A percentile compares a stretch with the other conserved stretches of the same genome.
Evolutionary conservation across 2,329 filamentous ascomycete species (phyloP).

Genomic region (Incumbomyces delicatus): DNA sequence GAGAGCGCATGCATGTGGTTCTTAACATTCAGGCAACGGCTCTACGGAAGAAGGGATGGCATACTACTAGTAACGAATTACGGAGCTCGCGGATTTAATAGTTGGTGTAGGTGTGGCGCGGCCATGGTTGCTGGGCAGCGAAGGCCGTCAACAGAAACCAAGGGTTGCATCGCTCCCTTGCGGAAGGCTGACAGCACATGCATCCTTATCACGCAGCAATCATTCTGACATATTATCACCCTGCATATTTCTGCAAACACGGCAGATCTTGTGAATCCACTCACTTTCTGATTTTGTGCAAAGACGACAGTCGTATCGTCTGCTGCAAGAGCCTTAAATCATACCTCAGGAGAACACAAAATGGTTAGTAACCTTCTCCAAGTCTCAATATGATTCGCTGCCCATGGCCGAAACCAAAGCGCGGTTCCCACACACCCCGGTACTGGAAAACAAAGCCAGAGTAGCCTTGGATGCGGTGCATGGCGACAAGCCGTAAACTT

Average conservation of each 20-base stretch:
- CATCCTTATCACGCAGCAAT: background rate
- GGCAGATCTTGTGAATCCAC: too few species aligned
- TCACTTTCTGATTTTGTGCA: background rate
- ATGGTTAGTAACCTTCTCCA: slow-evolving; percentile 8
- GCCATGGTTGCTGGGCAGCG: background rate
- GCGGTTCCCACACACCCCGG: too few species aligned
- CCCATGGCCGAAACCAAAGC: background rate
- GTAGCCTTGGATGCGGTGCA: background rate
- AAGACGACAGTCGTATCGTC: background rate
- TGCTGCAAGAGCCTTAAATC: background rate
- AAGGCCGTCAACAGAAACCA: background rate
- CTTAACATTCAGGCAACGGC: too few species aligned
- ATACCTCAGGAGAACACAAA: background rate
- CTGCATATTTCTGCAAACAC: too few species aligned
- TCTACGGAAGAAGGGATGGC: too few species aligned
- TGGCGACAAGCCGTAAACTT: slow-evolving; percentile 1
- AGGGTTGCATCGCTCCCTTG: background rate
- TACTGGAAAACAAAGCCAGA: background rate
- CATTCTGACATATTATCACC: too few species aligned
- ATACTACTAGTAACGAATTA: too few species aligned
- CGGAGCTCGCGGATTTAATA: too few species aligned
- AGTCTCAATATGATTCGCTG: slow-evolving; percentile 1
- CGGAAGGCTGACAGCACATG: background rate
- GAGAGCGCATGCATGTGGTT: too few species aligned
- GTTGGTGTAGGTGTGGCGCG: too few species aligned